A percentile compares a stretch with the other conserved stretches of the same genome.
Evolutionary conservation across 768 basidiomycete species (phyloP).

Genomic region (Rhodocollybia butyracea): DNA sequence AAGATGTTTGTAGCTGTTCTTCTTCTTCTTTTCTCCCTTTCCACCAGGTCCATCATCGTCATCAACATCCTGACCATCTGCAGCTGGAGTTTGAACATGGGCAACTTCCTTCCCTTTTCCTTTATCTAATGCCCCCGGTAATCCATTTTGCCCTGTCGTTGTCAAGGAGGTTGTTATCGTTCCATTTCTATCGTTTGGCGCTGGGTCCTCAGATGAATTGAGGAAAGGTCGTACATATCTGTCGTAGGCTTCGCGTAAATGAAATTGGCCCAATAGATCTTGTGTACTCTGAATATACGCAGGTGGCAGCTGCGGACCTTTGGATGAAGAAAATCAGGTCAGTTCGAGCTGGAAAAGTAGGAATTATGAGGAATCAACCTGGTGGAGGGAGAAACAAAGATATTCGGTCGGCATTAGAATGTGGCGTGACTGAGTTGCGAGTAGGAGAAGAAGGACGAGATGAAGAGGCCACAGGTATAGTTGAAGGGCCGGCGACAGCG

Average conservation of each 20-base stretch:
- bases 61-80: constrained; percentile 34
- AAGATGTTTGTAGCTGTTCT: constrained; percentile 73
- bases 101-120: constrained; percentile 44
- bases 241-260: constrained; percentile 72
- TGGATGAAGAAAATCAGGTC: constrained; percentile 8
- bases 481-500: constrained; percentile 66
- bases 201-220: constrained; percentile 25
- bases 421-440: constrained; percentile 24
- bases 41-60: constrained; percentile 53
- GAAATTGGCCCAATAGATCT: constrained; percentile 72
- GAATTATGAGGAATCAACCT: constrained; percentile 24
- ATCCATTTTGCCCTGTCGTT: constrained; percentile 18
- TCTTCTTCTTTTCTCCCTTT: constrained; percentile 70
- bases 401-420: constrained; percentile 5
- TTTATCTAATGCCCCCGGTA: constrained; percentile 30
- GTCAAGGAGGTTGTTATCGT: constrained; percentile 12
- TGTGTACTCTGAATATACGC: constrained; percentile 69
- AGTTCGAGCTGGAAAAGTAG: constrained; percentile 8
- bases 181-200: constrained; percentile 4
- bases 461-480: constrained; percentile 15
- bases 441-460: constrained; percentile 24
- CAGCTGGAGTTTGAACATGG: constrained; percentile 8
- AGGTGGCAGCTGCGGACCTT: constrained; percentile 34
- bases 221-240: constrained; percentile 68
- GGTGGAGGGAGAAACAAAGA: constrained; percentile 39